These are phyloP conservation scores for Xylaria scruposa DNA, from an alignment of 495 filamentous ascomycete genomes.

Conservation along the genomic window DNA sequence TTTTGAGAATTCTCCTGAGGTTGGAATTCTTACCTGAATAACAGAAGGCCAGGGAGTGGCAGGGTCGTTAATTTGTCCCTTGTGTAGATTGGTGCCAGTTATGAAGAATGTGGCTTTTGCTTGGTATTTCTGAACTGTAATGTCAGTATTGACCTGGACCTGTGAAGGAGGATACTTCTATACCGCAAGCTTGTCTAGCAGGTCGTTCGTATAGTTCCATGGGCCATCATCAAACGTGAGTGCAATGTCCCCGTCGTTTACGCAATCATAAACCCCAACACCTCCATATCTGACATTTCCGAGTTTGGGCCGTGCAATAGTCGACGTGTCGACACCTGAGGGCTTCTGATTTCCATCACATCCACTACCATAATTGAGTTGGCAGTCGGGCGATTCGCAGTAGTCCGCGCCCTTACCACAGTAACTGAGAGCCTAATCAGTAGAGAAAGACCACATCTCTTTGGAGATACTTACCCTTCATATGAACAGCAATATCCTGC, in stretches of 20 bases:
- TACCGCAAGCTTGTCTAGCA: constrained; percentile 69
- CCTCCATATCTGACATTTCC: constrained; percentile 67
- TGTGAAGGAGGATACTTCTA: background rate
- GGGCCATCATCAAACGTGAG: constrained; percentile 84
- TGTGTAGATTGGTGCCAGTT: constrained; percentile 75
- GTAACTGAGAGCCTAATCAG: constrained; percentile 53
- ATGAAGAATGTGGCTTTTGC: constrained; percentile 83
- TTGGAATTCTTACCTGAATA: constrained; percentile 53
- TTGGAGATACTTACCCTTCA: constrained; percentile 54
- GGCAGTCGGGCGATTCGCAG: constrained; percentile 74
- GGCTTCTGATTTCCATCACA: constrained; percentile 76
- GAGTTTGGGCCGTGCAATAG: constrained; percentile 63
- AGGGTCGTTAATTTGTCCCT: constrained; percentile 71
- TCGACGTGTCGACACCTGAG: constrained; percentile 63
- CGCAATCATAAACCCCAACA: constrained; percentile 70
- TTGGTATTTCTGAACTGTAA: constrained; percentile 55
- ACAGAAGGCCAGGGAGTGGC: constrained; percentile 62
- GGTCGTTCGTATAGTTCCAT: constrained; percentile 68
- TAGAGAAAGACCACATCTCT: constrained; percentile 21
- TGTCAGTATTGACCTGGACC: constrained; percentile 18
- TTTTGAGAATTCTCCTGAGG: constrained; percentile 15
- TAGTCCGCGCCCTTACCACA: constrained; percentile 68
- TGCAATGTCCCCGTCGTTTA: constrained; percentile 67
- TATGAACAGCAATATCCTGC: constrained; percentile 68
- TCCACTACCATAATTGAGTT: constrained; percentile 65